Evolutionary conservation across 306 rosid genomes (phyloP).

Genomic region (Biancaea sappan): DNA sequence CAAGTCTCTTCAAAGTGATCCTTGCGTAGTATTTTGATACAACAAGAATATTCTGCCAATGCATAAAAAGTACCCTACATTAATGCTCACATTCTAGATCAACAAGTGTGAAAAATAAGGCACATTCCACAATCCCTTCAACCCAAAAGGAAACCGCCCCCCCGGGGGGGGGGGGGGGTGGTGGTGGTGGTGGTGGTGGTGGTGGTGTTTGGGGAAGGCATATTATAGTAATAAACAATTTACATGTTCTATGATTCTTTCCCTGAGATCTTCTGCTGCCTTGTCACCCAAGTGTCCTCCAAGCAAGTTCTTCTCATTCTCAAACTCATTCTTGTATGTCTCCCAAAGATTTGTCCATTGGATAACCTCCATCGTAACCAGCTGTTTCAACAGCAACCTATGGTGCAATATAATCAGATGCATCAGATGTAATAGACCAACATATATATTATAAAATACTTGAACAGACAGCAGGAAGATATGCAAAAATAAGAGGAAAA

Average conservation of each 20-base stretch:
- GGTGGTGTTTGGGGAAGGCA: no score
- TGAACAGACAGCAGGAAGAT: not conserved
- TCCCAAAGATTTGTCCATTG: constrained; percentile 83
- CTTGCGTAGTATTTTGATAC: constrained; percentile 76
- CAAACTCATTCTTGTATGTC: constrained; percentile 71
- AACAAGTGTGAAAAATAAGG: constrained; percentile 5
- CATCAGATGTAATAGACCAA: constrained; percentile 21
- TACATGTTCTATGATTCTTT: constrained; percentile 87
- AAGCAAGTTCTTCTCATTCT: constrained; percentile 63
- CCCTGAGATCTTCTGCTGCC: constrained; percentile 83
- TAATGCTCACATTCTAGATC: constrained; percentile 12
- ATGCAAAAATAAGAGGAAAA: not conserved
- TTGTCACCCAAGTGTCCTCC: constrained; percentile 78
- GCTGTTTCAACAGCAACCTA: constrained; percentile 72
- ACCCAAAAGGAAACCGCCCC: not conserved
- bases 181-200: no score
- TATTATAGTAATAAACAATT: not conserved
- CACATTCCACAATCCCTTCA: constrained; percentile 22
- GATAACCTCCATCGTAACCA: constrained; percentile 83
- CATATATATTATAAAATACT: not conserved
- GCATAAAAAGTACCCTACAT: constrained; percentile 2
- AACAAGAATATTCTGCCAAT: constrained; percentile 73
- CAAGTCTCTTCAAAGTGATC: constrained; percentile 63
- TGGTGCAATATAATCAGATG: constrained; percentile 14
- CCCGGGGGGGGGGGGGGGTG: no score